Evolutionary conservation across 2,329 filamentous ascomycete species (phyloP).

Genomic region (Rachicladosporium sp.): DNA sequence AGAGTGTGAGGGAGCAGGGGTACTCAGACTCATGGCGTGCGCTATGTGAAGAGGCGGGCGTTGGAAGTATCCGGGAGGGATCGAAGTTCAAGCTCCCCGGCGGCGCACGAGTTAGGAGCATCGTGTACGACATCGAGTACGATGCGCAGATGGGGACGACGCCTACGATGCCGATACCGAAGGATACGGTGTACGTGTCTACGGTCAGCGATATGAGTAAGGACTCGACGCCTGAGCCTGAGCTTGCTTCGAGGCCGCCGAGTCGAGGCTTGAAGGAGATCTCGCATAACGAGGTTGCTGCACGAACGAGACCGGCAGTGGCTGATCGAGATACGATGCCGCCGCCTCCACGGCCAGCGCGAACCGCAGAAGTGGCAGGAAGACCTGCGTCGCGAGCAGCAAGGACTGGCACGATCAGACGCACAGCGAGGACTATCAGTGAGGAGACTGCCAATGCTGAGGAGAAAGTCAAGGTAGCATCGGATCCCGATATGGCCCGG

Average conservation of each 20-base stretch:
- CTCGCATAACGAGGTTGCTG: slow-evolving; percentile 31
- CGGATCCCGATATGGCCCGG: slow-evolving; percentile 13
- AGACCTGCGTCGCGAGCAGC: slow-evolving; percentile 15
- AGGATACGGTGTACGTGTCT: slow-evolving; percentile 35
- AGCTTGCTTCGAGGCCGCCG: slow-evolving; percentile 25
- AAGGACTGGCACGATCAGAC: slow-evolving; percentile 17
- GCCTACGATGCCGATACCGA: slow-evolving; percentile 37
- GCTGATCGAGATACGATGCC: slow-evolving; percentile 7
- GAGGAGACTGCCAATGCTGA: slow-evolving; percentile 18
- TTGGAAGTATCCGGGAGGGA: slow-evolving; percentile 35
- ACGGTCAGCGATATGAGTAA: slow-evolving; percentile 22
- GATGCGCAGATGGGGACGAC: slow-evolving; percentile 36
- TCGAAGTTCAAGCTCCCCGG: slow-evolving; percentile 35
- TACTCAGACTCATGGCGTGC: slow-evolving; percentile 40
- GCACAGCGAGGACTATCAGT: slow-evolving; percentile 21
- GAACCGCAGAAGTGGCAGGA: slow-evolving; percentile 23
- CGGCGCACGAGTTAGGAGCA: slow-evolving; percentile 35
- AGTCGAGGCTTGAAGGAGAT: slow-evolving; percentile 33
- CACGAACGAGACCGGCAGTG: background rate
- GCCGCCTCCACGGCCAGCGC: slow-evolving; percentile 11
- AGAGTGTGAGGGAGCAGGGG: slow-evolving; percentile 32
- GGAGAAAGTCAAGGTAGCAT: slow-evolving; percentile 7
- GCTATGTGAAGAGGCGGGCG: slow-evolving; percentile 38
- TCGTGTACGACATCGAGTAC: slow-evolving; percentile 37
- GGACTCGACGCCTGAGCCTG: slow-evolving; percentile 23